Evolutionary conservation across 2,329 filamentous ascomycete genomes (phyloP), one percentile per base, ranked within the genome.

Genomic region (Phyllosticta ampelicida): DNA sequence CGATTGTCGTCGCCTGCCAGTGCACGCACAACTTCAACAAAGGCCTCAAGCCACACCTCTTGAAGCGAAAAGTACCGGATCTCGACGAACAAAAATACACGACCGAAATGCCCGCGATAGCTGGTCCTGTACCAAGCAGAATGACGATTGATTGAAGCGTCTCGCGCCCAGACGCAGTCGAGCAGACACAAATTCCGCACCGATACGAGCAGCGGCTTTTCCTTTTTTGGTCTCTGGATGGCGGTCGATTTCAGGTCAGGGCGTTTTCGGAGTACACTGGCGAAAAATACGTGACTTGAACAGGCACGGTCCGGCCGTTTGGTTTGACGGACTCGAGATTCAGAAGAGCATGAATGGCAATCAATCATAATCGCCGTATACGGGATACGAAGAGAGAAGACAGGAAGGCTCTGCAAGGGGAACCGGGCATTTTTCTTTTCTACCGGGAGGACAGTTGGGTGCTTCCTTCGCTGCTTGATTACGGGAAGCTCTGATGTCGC

Each of bases 11-110:
- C 65, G 91, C 90, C 48, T 84, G 87, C 67, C 79, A 92, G 66
- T 97, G 92, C 79, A 91, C 90, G 73, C 77, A 81, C 72, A 97
- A 97, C 76, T 99, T 97, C 75, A 83, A 86, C 72, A 86, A 86
- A 63, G 94, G 94, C 9, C 78, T 99, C 61, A 96, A 95, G 77
- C 85, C 85, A 9, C 91, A 97, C 70, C 82, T 99, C 60, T 80
- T 84, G 65, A 80, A 79, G 67, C 77, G 80, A 62, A 81, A 79
- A 66, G 68, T 77, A 16, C 68, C 70, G 53, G 70, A 67, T 58
- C 73, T 72, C 60, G 77, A 79, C 44, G 80, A 83, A 64, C 78
- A 80, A 62, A 66, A 70, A 59, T 73, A 71, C 56, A 70, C 70
- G 64, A 74, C 74, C 28, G 74, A 78, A 61, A 77, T 78, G 73